A percentile compares a stretch with the other conserved stretches of the same genome.
phyloP scores from a whole-genome alignment of 345 rosid species.

The Mallotus nudiflorus region DNA sequence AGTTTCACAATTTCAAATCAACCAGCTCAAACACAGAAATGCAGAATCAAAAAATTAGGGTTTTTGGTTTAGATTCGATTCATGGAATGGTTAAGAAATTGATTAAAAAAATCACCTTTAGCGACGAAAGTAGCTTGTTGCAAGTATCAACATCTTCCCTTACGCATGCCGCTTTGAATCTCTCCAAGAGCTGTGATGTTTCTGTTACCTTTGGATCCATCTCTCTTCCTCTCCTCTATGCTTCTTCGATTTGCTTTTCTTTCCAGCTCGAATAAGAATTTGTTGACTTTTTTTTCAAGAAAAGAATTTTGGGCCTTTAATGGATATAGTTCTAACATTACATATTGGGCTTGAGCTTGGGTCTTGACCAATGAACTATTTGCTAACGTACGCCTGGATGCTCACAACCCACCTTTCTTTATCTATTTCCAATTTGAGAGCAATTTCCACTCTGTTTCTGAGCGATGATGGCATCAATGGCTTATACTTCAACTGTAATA shows the following conservation, averaged over 20 bases:
- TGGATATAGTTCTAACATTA: background rate
- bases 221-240: constrained; percentile 3
- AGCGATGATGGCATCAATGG: constrained; percentile 42
- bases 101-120: constrained; percentile 60
- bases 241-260: background rate
- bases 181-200: constrained; percentile 79
- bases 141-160: constrained; percentile 67
- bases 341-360: background rate
- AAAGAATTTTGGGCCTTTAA: constrained; percentile 8
- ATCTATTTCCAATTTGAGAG: constrained; percentile 27
- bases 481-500: constrained; percentile 40
- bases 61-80: background rate
- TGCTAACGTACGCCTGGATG: background rate
- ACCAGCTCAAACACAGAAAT: background rate
- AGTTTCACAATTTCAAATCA: too few relatives aligned
- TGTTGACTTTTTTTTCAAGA: constrained; percentile 45
- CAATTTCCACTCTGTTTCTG: too few relatives aligned
- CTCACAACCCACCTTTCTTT: constrained; percentile 23
- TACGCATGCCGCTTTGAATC: constrained; percentile 75
- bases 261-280: background rate
- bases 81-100: too few relatives aligned
- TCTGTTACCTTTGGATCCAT: constrained; percentile 93
- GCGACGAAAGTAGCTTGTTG: constrained; percentile 60
- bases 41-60: constrained; percentile 31
- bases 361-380: background rate